Percentiles rank a stretch among this genome's conserved stretches.
Evolutionary conservation across 2,329 filamentous ascomycete species (phyloP).

Genomic region (Ophiostoma novo-ulmi): DNA sequence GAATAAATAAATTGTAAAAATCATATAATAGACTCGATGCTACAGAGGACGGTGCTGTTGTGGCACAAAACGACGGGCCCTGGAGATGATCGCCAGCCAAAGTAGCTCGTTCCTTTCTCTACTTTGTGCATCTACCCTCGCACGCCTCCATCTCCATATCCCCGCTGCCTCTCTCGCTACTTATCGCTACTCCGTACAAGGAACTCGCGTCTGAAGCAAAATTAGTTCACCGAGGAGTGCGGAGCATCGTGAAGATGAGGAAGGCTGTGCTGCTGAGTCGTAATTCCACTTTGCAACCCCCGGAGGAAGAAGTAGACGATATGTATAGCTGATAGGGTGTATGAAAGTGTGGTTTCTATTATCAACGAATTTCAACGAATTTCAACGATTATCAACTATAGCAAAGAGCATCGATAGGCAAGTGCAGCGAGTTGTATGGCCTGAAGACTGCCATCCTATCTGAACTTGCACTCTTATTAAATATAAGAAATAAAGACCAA

Average conservation of each 20-base stretch:
- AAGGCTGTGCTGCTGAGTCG: neutral
- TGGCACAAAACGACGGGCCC: neutral
- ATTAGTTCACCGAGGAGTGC: neutral
- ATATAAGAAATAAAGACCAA: neutral
- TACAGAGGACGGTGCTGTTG: neutral
- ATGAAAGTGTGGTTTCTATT: neutral
- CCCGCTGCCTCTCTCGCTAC: neutral
- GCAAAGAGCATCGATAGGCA: too few species aligned
- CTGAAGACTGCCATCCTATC: neutral
- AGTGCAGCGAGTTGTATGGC: neutral
- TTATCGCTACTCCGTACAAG: neutral
- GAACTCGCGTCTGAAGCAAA: neutral
- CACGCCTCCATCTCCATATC: neutral
- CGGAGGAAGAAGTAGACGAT: neutral
- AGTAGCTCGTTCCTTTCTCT: neutral
- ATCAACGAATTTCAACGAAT: too few species aligned
- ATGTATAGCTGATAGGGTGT: neutral
- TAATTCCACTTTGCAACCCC: constrained; percentile 1
- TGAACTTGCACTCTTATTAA: too few species aligned
- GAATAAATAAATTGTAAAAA: neutral
- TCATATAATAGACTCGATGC: neutral
- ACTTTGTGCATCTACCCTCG: neutral
- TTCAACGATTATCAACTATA: too few species aligned
- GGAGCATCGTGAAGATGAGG: constrained; percentile 8
- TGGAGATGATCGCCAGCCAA: neutral